Percentiles rank a stretch among this genome's conserved stretches.
Conservation (phyloP, 2,329 filamentous ascomycete species). For the Alternaria novae-zelandiae region DNA sequence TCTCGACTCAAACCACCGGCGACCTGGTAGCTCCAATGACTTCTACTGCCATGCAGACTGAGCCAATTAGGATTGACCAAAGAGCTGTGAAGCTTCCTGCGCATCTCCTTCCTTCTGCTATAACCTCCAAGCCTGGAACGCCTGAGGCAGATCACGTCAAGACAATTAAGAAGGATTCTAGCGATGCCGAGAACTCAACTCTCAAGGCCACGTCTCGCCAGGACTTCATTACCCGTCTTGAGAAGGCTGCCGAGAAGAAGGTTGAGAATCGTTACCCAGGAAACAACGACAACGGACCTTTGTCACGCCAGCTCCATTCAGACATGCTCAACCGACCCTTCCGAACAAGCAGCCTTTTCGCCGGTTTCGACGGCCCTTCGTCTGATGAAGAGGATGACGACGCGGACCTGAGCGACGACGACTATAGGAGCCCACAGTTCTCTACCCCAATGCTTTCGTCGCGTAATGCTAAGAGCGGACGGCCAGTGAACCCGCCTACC, state of each 20-base stretch:
- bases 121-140: slow-evolving; percentile 61
- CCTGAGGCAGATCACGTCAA: slow-evolving; percentile 32
- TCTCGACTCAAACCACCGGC: slow-evolving; percentile 77
- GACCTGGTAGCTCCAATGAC: slow-evolving; percentile 55
- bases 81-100: slow-evolving; percentile 75
- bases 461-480: slow-evolving; percentile 58
- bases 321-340: slow-evolving; percentile 70
- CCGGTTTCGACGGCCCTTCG: slow-evolving; percentile 77
- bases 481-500: slow-evolving; percentile 50
- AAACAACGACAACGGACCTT: slow-evolving; percentile 80
- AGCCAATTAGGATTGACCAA: slow-evolving; percentile 85
- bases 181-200: slow-evolving; percentile 17
- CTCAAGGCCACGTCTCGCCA: slow-evolving; percentile 32
- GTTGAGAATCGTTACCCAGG: slow-evolving; percentile 74
- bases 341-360: slow-evolving; percentile 83
- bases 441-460: slow-evolving; percentile 55
- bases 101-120: slow-evolving; percentile 79
- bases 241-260: slow-evolving; percentile 34
- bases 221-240: slow-evolving; percentile 38
- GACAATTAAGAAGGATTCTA: slow-evolving; percentile 21
- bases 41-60: slow-evolving; percentile 78
- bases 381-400: slow-evolving; percentile 59
- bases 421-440: slow-evolving; percentile 58
- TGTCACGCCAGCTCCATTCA: slow-evolving; percentile 64
- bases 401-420: slow-evolving; percentile 68